Evolutionary conservation across 2,329 filamentous ascomycete genomes (phyloP).

Genomic region (Hymenoscyphus fructigenus): DNA sequence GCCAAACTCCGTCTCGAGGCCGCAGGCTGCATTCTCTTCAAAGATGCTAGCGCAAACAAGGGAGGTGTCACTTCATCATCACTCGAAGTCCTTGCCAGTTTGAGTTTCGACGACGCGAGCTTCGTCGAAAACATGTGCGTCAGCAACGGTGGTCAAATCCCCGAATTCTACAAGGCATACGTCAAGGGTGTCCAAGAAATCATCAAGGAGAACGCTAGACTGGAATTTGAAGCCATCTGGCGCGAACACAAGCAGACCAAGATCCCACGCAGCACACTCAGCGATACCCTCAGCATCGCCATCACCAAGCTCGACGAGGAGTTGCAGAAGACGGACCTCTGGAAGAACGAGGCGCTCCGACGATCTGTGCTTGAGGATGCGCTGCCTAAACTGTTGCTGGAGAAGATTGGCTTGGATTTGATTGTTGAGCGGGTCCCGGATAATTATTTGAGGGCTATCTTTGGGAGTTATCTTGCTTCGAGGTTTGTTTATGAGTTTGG

Average conservation of each 20-base stretch:
- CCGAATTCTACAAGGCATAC: constrained; percentile 90
- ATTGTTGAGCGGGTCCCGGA: constrained; percentile 87
- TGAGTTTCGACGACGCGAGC: constrained; percentile 87
- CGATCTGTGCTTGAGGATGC: constrained; percentile 79
- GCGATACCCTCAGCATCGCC: constrained; percentile 84
- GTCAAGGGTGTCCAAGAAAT: constrained; percentile 88
- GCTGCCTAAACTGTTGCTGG: constrained; percentile 76
- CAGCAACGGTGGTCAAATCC: constrained; percentile 69
- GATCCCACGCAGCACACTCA: constrained; percentile 77
- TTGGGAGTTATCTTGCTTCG: constrained; percentile 91
- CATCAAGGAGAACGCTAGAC: constrained; percentile 84
- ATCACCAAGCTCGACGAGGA: constrained; percentile 98
- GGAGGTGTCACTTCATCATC: constrained; percentile 97
- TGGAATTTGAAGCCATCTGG: constrained; percentile 99
- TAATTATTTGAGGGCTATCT: constrained; percentile 89
- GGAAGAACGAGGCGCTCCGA: constrained; percentile 78
- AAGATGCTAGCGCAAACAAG: constrained; percentile 98
- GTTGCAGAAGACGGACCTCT: constrained; percentile 87
- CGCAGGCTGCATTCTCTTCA: constrained; percentile 93
- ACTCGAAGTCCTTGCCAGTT: constrained; percentile 88
- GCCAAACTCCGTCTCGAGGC: constrained; percentile 93
- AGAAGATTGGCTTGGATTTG: constrained; percentile 88
- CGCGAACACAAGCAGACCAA: constrained; percentile 84
- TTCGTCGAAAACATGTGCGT: constrained; percentile 96
- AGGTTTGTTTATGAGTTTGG: constrained; percentile 97